A percentile compares a stretch with the other conserved stretches of the same genome.
Conservation (phyloP, 768 basidiomycete genomes). For the Neoboletus magnificus region DNA sequence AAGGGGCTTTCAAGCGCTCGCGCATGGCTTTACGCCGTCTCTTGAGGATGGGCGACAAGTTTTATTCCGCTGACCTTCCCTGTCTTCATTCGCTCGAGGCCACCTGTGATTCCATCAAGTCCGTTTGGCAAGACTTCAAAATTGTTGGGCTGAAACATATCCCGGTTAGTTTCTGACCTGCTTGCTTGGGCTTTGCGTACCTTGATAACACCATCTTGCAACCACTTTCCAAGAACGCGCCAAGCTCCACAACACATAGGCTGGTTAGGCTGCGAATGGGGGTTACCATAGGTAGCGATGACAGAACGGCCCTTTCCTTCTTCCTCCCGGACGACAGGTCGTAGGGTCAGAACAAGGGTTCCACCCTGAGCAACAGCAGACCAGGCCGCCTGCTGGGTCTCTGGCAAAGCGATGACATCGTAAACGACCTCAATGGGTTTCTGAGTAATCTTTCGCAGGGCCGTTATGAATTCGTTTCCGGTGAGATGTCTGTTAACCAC, state of each 20-base stretch:
- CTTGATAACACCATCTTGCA: slow-evolving; percentile 27
- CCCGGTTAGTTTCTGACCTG: not conserved
- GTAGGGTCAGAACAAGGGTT: slow-evolving; percentile 29
- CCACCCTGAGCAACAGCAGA: slow-evolving; percentile 34
- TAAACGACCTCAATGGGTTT: slow-evolving; percentile 20
- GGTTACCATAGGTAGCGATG: slow-evolving; percentile 25
- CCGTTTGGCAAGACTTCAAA: slow-evolving; percentile 42
- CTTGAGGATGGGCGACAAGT: slow-evolving; percentile 41
- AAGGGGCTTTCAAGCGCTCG: not conserved
- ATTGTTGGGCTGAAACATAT: slow-evolving; percentile 34
- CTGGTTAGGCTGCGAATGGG: slow-evolving; percentile 18
- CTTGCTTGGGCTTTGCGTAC: slow-evolving; percentile 2
- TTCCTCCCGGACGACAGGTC: slow-evolving; percentile 20
- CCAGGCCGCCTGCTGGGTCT: slow-evolving; percentile 36
- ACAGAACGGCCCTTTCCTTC: slow-evolving; percentile 17
- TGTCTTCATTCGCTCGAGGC: slow-evolving; percentile 34
- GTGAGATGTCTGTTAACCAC: slow-evolving; percentile 34
- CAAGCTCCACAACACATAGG: slow-evolving; percentile 17
- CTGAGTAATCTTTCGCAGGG: slow-evolving; percentile 26
- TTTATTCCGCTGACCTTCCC: slow-evolving; percentile 44
- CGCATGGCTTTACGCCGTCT: slow-evolving; percentile 24
- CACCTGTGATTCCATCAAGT: slow-evolving; percentile 35
- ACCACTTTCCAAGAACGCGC: slow-evolving; percentile 22
- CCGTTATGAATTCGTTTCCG: slow-evolving; percentile 11
- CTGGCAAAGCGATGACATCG: slow-evolving; percentile 32